Evolutionary conservation across 2,329 filamentous ascomycete species (phyloP).

Genomic region (Scytalidium lignicola): DNA sequence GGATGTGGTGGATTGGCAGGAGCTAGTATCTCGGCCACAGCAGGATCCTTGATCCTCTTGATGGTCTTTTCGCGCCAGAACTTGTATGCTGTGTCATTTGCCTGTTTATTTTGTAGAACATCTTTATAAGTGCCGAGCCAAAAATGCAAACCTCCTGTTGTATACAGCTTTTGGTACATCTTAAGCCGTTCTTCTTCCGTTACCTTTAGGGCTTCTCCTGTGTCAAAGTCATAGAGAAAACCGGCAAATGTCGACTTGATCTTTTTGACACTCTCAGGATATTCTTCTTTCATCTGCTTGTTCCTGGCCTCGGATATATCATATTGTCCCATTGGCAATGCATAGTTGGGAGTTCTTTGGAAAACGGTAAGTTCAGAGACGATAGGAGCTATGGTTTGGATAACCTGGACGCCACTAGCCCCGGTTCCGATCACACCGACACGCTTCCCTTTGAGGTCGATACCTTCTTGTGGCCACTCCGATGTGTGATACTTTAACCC

Average conservation of each 20-base stretch:
- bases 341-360: constrained; percentile 53
- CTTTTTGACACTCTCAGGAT: constrained; percentile 36
- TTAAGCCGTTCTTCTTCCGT: constrained; percentile 37
- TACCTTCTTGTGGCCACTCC: constrained; percentile 25
- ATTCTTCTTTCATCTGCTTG: constrained; percentile 28
- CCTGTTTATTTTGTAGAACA: constrained; percentile 33
- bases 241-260: constrained; percentile 43
- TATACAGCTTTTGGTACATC: constrained; percentile 40
- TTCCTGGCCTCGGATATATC: neutral
- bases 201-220: constrained; percentile 39
- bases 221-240: constrained; percentile 43
- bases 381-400: constrained; percentile 29
- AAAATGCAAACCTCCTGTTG: constrained; percentile 40
- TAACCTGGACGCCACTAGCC: constrained; percentile 20
- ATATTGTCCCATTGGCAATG: constrained; percentile 51
- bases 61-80: constrained; percentile 44
- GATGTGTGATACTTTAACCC: constrained; percentile 20
- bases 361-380: constrained; percentile 41
- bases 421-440: constrained; percentile 49
- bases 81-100: constrained; percentile 40
- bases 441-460: constrained; percentile 43
- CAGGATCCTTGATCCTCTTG: constrained; percentile 38
- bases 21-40: constrained; percentile 39
- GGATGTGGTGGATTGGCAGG: constrained; percentile 38
- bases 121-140: constrained; percentile 43